Conservation (phyloP, 2,329 filamentous ascomycete genomes). For the Ophiostoma quercus region DNA sequence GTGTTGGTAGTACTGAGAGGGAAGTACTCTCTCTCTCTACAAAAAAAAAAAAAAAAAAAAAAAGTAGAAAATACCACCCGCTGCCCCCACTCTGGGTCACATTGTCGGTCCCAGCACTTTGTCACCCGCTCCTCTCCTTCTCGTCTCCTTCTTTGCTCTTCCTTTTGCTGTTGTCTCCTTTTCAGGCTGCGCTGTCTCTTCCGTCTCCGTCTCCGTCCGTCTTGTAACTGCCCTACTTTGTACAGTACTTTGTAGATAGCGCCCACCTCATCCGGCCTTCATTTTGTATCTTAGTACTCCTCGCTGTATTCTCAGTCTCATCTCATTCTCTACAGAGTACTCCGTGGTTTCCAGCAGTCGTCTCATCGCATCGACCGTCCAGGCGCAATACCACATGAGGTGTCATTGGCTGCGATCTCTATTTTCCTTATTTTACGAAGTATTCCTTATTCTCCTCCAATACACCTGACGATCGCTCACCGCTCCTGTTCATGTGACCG, state of each 20-base stretch:
- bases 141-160: slow-evolving; percentile 18
- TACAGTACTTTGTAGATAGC: too few species aligned
- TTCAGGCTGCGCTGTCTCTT: too few species aligned
- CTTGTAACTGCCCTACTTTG: too few species aligned
- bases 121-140: slow-evolving; percentile 20
- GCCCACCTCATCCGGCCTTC: too few species aligned
- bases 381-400: neutral
- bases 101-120: slow-evolving; percentile 24
- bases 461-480: neutral
- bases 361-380: neutral
- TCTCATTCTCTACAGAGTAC: neutral
- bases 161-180: neutral
- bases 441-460: neutral
- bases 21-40: too few species aligned
- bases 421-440: neutral
- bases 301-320: slow-evolving; percentile 23
- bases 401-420: neutral
- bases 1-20: too few species aligned
- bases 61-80: neutral
- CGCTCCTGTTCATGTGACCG: slow-evolving; percentile 13
- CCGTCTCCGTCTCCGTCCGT: too few species aligned
- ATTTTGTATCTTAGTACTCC: neutral
- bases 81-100: slow-evolving; percentile 9
- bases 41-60: neutral
- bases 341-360: neutral